These are phyloP conservation scores for Biscogniauxia mediterranea DNA, from an alignment of 2,329 filamentous ascomycete species.

Conservation along the genomic window DNA sequence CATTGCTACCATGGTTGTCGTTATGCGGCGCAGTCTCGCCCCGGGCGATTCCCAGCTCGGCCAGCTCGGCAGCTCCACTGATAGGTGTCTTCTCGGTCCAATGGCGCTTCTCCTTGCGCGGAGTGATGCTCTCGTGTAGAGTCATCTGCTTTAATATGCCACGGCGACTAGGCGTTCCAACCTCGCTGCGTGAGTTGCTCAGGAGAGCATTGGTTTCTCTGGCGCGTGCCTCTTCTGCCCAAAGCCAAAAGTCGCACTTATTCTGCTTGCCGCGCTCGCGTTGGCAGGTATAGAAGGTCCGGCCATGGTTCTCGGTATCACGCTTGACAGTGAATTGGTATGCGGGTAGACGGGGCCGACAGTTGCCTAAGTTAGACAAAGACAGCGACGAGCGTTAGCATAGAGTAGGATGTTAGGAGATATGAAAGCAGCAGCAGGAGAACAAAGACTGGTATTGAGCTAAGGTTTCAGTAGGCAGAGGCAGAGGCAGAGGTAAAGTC, in stretches of 20 bases:
- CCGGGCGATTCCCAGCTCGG: neutral
- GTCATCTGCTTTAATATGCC: slow-evolving; percentile 26
- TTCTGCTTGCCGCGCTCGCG: slow-evolving; percentile 37
- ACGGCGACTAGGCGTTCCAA: slow-evolving; percentile 11
- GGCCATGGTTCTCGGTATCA: slow-evolving; percentile 48
- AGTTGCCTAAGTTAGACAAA: slow-evolving; percentile 46
- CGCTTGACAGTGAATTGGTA: slow-evolving; percentile 49
- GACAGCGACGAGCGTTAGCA: neutral
- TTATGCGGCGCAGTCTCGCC: slow-evolving; percentile 2
- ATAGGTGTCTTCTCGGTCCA: slow-evolving; percentile 16
- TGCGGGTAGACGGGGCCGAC: slow-evolving; percentile 48
- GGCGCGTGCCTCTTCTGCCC: slow-evolving; percentile 50
- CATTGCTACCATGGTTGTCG: too few species aligned
- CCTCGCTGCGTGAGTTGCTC: slow-evolving; percentile 45
- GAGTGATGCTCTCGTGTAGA: slow-evolving; percentile 27
- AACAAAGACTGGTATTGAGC: neutral
- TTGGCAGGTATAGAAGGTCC: slow-evolving; percentile 54
- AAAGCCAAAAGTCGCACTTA: slow-evolving; percentile 57
- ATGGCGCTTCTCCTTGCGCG: slow-evolving; percentile 20
- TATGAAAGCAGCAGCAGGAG: neutral
- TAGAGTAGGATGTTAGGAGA: too few species aligned
- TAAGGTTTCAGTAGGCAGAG: too few species aligned
- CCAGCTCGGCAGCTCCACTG: slow-evolving; percentile 16
- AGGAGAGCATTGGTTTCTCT: slow-evolving; percentile 45
- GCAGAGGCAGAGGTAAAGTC: too few species aligned